These are phyloP conservation scores for Chrysoporthe puriensis DNA, from an alignment of 2,329 filamentous ascomycete genomes.

Conservation along the genomic window DNA sequence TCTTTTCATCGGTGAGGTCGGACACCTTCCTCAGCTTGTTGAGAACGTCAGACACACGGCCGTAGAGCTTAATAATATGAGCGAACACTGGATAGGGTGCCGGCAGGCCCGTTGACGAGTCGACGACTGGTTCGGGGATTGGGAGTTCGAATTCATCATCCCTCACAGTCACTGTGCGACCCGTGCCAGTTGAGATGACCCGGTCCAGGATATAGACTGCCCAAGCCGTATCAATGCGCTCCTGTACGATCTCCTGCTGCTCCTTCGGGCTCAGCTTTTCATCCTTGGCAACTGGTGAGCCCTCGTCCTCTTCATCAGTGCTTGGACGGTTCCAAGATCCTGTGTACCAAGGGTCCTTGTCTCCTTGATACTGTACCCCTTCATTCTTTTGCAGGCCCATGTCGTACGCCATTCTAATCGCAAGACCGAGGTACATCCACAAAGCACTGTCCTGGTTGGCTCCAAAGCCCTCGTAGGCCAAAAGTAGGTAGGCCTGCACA, in stretches of 20 bases:
- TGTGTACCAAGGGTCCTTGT: slow-evolving; percentile 54
- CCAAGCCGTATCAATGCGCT: slow-evolving; percentile 88
- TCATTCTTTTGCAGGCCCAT: slow-evolving; percentile 82
- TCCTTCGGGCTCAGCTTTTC: slow-evolving; percentile 50
- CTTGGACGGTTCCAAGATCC: slow-evolving; percentile 47
- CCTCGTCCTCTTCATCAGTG: slow-evolving; percentile 27
- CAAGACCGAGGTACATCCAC: slow-evolving; percentile 91
- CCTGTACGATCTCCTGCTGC: slow-evolving; percentile 72
- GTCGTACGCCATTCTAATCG: slow-evolving; percentile 82
- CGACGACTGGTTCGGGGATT: slow-evolving; percentile 58
- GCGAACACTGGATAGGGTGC: slow-evolving; percentile 80
- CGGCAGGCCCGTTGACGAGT: slow-evolving; percentile 69
- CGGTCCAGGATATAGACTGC: slow-evolving; percentile 86
- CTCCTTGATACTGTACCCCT: slow-evolving; percentile 67
- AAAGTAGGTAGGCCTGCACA: slow-evolving; percentile 79
- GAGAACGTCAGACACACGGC: slow-evolving; percentile 79
- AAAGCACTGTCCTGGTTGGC: slow-evolving; percentile 85
- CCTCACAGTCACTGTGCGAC: slow-evolving; percentile 78
- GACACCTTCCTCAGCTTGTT: slow-evolving; percentile 77
- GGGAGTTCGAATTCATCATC: slow-evolving; percentile 84
- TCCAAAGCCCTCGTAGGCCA: slow-evolving; percentile 89
- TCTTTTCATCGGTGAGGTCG: slow-evolving; percentile 75
- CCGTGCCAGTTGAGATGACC: slow-evolving; percentile 85
- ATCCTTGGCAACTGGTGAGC: slow-evolving; percentile 33
- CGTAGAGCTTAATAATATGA: slow-evolving; percentile 84